Evolutionary conservation across 805 yeast genomes (phyloP).

Genomic region (Candida namnaoensis): DNA sequence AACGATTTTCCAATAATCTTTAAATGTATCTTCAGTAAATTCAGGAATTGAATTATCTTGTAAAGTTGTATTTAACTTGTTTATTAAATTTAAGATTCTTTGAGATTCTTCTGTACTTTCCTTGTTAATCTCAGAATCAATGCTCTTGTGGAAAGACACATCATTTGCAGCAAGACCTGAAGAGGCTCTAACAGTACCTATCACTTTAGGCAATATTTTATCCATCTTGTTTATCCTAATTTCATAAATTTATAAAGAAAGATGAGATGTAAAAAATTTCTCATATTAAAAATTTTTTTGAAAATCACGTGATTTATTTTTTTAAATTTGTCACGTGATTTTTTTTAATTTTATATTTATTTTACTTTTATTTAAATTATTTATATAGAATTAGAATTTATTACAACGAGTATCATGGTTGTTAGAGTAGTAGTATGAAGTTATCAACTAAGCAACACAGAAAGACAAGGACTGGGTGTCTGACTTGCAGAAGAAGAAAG

Average conservation of each 20-base stretch:
- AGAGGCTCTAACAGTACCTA: slow-evolving; percentile 54
- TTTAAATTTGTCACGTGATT: too few species aligned
- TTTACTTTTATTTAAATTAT: too few species aligned
- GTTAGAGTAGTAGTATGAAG: too few species aligned
- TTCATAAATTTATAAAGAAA: too few species aligned
- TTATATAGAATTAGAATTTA: too few species aligned
- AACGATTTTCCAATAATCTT: slow-evolving; percentile 52
- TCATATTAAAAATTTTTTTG: too few species aligned
- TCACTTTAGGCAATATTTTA: slow-evolving; percentile 33
- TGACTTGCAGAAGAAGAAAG: slow-evolving; percentile 51
- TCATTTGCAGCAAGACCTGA: slow-evolving; percentile 72
- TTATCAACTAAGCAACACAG: too few species aligned
- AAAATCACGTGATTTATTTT: too few species aligned
- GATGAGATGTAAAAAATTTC: too few species aligned
- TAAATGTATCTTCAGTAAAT: slow-evolving; percentile 31
- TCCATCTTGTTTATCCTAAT: too few species aligned
- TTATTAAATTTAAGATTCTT: slow-evolving; percentile 35
- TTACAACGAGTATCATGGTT: too few species aligned
- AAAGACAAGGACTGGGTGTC: slow-evolving; percentile 35
- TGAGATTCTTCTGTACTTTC: slow-evolving; percentile 32
- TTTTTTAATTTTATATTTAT: too few species aligned
- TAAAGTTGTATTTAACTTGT: slow-evolving; percentile 30
- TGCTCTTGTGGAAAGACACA: slow-evolving; percentile 60
- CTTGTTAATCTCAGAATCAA: slow-evolving; percentile 39
- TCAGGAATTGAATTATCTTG: slow-evolving; percentile 21